Conservation (phyloP, 495 filamentous ascomycete species). For the Daldinia caldariorum region DNA sequence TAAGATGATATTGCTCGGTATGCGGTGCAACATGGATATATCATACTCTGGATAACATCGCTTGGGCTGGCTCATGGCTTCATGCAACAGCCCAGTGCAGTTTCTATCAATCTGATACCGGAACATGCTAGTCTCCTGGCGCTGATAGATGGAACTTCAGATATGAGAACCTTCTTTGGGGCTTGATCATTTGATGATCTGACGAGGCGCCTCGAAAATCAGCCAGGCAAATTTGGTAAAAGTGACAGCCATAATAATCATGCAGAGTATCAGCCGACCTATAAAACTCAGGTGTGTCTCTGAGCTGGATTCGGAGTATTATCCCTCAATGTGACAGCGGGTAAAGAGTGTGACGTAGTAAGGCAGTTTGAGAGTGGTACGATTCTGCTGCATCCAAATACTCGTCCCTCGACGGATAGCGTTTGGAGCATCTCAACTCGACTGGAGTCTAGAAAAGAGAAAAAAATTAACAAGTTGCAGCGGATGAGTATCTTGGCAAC, state of each 20-base stretch:
- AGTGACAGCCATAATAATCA: constrained; percentile 26
- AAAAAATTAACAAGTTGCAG: constrained; percentile 23
- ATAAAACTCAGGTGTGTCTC: constrained; percentile 28
- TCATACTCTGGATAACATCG: constrained; percentile 18
- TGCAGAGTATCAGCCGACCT: constrained; percentile 35
- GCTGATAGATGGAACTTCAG: constrained; percentile 25
- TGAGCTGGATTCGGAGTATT: constrained; percentile 30
- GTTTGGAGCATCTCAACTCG: constrained; percentile 31
- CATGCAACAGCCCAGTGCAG: constrained; percentile 20
- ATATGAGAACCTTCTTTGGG: background rate
- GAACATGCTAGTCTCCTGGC: constrained; percentile 22
- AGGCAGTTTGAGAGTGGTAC: constrained; percentile 29
- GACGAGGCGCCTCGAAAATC: constrained; percentile 19
- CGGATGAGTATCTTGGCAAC: constrained; percentile 31
- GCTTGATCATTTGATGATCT: constrained; percentile 24
- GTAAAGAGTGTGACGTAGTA: constrained; percentile 34
- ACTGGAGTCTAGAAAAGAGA: constrained; percentile 1
- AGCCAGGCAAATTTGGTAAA: constrained; percentile 16
- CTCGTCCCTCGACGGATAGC: constrained; percentile 12
- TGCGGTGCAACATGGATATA: constrained; percentile 35
- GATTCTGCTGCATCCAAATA: constrained; percentile 35
- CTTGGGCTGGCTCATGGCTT: constrained; percentile 18
- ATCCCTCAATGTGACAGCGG: constrained; percentile 33
- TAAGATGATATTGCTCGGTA: constrained; percentile 25
- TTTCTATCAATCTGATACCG: constrained; percentile 34